phyloP scores from a whole-genome alignment of 352 stramenopile genomes.

The Stramenopiles sp. region DNA sequence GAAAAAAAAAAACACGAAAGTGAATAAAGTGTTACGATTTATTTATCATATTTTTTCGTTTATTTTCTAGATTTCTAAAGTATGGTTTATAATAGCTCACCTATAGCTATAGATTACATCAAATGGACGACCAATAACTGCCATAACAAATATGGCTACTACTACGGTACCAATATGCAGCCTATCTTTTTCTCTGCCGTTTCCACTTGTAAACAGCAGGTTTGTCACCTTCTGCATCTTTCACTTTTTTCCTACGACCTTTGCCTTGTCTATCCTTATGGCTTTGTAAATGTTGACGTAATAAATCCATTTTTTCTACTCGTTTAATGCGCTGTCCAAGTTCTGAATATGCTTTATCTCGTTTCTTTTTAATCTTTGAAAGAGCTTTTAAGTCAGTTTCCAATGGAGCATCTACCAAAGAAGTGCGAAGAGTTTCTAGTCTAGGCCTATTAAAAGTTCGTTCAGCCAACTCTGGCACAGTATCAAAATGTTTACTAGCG shows the following conservation, averaged over 20 bases:
- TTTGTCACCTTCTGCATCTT: constrained; percentile 23
- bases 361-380: constrained; percentile 17
- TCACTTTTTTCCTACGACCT: constrained; percentile 36
- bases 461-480: constrained; percentile 24
- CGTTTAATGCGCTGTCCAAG: constrained; percentile 19
- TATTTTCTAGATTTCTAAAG: no score
- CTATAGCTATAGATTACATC: no score
- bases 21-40: no score
- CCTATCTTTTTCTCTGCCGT: constrained; percentile 40
- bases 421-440: constrained; percentile 14
- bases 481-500: constrained; percentile 22
- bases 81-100: no score
- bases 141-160: no score
- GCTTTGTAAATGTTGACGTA: constrained; percentile 27
- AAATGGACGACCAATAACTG: no score
- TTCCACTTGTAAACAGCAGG: constrained; percentile 47
- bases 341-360: constrained; percentile 19
- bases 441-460: constrained; percentile 25
- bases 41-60: no score
- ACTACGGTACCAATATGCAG: no score
- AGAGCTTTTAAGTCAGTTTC: neutral
- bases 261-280: constrained; percentile 29
- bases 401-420: neutral
- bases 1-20: no score
- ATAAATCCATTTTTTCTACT: constrained; percentile 26